Conservation (phyloP, 306 rosid genomes). For the Cyclanthera cordifolia region DNA sequence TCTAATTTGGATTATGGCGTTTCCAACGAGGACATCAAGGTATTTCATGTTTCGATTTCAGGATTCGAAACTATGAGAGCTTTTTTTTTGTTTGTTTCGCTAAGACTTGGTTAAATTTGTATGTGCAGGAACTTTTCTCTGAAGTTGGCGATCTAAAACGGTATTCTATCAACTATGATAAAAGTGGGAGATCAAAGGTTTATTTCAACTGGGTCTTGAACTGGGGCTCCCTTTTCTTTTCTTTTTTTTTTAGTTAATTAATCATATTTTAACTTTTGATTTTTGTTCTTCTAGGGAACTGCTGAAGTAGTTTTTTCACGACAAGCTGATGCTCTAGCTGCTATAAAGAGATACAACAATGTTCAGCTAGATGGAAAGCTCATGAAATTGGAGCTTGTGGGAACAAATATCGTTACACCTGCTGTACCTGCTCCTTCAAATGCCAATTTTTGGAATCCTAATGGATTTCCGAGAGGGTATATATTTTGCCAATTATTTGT, state of each 20-base stretch:
- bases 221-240: constrained; percentile 5
- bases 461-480: constrained; percentile 60
- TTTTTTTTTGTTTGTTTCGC: not conserved
- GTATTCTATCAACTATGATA: constrained; percentile 60
- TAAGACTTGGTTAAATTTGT: not conserved
- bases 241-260: constrained; percentile 20
- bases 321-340: constrained; percentile 71
- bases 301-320: constrained; percentile 84
- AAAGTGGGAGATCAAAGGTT: constrained; percentile 99
- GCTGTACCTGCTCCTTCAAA: constrained; percentile 32
- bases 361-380: constrained; percentile 92
- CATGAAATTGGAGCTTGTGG: constrained; percentile 89
- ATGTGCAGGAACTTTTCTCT: constrained; percentile 69
- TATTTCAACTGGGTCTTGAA: constrained; percentile 19
- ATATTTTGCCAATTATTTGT: constrained; percentile 6
- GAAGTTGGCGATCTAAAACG: constrained; percentile 94
- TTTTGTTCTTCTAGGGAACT: constrained; percentile 57
- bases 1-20: constrained; percentile 89
- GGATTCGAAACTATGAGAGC: not conserved
- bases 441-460: constrained; percentile 38
- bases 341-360: constrained; percentile 85
- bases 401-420: constrained; percentile 61
- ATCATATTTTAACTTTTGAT: constrained; percentile 21
- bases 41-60: constrained; percentile 10
- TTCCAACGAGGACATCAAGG: constrained; percentile 91